These are phyloP conservation scores for Firmiana major DNA, from an alignment of 345 rosid species.

Conservation along the genomic window DNA sequence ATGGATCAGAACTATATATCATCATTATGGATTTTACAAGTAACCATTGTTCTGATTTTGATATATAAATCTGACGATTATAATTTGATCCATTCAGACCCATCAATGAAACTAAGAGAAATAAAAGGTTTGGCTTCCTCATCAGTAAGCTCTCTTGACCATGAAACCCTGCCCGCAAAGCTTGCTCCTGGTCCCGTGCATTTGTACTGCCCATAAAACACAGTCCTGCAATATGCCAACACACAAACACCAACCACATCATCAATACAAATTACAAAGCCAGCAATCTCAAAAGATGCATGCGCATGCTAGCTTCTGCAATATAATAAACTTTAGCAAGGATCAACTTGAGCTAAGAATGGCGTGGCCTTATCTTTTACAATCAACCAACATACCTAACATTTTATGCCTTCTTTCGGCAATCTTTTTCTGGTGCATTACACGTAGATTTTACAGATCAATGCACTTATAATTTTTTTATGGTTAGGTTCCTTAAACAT, in stretches of 20 bases:
- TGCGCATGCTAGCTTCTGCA: constrained; percentile 3
- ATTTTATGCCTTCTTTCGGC: not conserved
- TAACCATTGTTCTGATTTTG: not conserved
- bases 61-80: constrained; percentile 18
- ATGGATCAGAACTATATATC: not conserved
- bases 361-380: constrained; percentile 7
- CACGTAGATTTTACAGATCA: constrained; percentile 16
- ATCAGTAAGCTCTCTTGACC: constrained; percentile 87
- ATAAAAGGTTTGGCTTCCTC: constrained; percentile 89
- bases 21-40: not conserved
- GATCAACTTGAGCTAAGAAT: not conserved
- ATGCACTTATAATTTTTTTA: not conserved
- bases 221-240: constrained; percentile 56
- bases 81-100: constrained; percentile 77
- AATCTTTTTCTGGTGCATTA: constrained; percentile 5
- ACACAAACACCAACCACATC: constrained; percentile 4
- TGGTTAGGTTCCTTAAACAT: not conserved
- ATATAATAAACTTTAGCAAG: not conserved
- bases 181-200: constrained; percentile 86
- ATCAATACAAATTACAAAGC: not conserved
- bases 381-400: not conserved
- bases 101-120: constrained; percentile 75
- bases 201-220: constrained; percentile 92
- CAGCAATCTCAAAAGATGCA: not conserved
- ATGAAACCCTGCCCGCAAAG: constrained; percentile 80